These are phyloP conservation scores for Plasmodium gaboni DNA, from an alignment of 169 alveolate genomes.

Conservation along the genomic window DNA sequence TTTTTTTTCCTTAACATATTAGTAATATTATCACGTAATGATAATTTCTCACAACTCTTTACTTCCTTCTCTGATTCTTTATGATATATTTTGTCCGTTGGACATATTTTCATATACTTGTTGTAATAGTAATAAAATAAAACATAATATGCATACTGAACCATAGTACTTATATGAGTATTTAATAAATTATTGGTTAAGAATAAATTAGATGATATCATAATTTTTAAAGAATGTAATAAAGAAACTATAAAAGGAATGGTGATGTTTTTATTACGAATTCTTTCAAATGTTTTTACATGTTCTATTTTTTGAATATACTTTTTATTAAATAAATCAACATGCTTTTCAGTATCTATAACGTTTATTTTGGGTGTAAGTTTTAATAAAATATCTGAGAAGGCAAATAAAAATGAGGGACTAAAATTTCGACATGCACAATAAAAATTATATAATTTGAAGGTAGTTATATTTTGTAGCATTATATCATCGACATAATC, in stretches of 20 bases:
- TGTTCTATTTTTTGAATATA: constrained; percentile 16
- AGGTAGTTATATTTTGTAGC: constrained; percentile 29
- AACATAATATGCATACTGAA: constrained; percentile 60
- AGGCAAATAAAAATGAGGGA: constrained; percentile 44
- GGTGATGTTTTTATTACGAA: constrained; percentile 16
- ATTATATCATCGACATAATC: background rate
- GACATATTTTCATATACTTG: constrained; percentile 7
- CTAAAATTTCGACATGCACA: constrained; percentile 59
- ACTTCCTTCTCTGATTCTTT: too few relatives aligned
- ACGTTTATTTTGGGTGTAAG: constrained; percentile 39
- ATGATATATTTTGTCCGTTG: too few relatives aligned
- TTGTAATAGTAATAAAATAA: constrained; percentile 32
- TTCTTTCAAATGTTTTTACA: constrained; percentile 12
- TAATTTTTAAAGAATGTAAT: constrained; percentile 26
- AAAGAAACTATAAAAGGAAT: constrained; percentile 58
- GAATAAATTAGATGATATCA: constrained; percentile 51
- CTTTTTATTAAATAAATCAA: constrained; percentile 41
- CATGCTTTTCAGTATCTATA: constrained; percentile 20
- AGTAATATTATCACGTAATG: too few relatives aligned
- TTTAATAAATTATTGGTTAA: constrained; percentile 23
- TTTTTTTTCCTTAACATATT: too few relatives aligned
- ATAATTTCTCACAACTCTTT: too few relatives aligned
- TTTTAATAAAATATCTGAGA: constrained; percentile 33
- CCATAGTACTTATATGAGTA: constrained; percentile 47
- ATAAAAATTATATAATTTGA: constrained; percentile 51